Conservation (phyloP, 2,329 filamentous ascomycete species). For the Neurospora sp. region DNA sequence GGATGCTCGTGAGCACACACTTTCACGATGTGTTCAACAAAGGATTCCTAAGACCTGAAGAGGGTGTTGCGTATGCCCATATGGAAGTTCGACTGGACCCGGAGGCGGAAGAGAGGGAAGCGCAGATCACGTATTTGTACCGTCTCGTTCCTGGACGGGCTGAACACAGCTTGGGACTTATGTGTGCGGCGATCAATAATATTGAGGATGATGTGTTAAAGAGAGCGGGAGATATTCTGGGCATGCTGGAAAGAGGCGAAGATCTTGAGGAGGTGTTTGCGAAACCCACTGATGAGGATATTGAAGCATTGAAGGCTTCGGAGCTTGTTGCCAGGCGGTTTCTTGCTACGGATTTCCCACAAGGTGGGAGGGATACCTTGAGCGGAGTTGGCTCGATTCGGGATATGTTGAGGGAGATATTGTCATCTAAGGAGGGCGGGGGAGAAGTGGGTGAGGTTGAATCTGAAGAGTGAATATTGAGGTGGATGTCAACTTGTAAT, state of each 20-base stretch:
- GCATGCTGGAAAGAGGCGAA: slow-evolving; percentile 59
- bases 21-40: slow-evolving; percentile 65
- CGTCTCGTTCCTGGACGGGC: slow-evolving; percentile 58
- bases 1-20: slow-evolving; percentile 52
- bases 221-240: slow-evolving; percentile 64
- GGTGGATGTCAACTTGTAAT: not conserved
- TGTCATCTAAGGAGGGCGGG: not conserved
- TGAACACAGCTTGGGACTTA: slow-evolving; percentile 72
- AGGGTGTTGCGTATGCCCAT: slow-evolving; percentile 50
- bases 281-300: slow-evolving; percentile 53
- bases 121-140: slow-evolving; percentile 67
- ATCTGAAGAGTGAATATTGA: not conserved
- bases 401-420: slow-evolving; percentile 6
- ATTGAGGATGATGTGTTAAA: slow-evolving; percentile 62
- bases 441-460: not conserved
- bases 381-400: not conserved
- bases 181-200: slow-evolving; percentile 80
- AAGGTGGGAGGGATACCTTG: not conserved
- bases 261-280: slow-evolving; percentile 67
- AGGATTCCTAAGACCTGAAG: slow-evolving; percentile 40
- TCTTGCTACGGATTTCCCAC: slow-evolving; percentile 33
- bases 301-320: slow-evolving; percentile 56
- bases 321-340: slow-evolving; percentile 51
- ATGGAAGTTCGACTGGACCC: slow-evolving; percentile 60
- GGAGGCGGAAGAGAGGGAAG: slow-evolving; percentile 37